A percentile compares a stretch with the other conserved stretches of the same genome.
Evolutionary conservation across 768 basidiomycete genomes (phyloP).

Genomic region (Boletus reticuloceps): DNA sequence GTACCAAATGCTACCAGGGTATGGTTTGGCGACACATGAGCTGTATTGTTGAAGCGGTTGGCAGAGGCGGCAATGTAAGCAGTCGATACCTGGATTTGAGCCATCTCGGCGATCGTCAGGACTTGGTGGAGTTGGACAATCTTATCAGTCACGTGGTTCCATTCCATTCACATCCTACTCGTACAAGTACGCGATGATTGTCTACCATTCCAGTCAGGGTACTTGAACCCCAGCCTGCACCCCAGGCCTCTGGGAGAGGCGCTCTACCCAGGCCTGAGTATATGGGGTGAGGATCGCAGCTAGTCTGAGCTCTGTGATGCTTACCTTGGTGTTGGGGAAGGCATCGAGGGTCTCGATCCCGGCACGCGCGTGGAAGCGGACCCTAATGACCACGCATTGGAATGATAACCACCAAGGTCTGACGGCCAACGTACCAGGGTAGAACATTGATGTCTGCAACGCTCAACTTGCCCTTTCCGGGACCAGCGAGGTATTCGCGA

Average conservation of each 20-base stretch:
- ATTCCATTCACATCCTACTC: background rate
- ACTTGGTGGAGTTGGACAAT: background rate
- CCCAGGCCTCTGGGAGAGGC: constrained; percentile 19
- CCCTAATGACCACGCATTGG: constrained; percentile 40
- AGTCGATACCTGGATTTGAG: constrained; percentile 14
- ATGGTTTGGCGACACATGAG: constrained; percentile 31
- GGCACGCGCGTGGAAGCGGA: constrained; percentile 44
- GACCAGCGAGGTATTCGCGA: constrained; percentile 80
- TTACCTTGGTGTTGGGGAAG: constrained; percentile 62
- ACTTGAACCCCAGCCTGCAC: constrained; percentile 25
- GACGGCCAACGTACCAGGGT: constrained; percentile 48
- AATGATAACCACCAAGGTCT: background rate
- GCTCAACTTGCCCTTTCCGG: constrained; percentile 61
- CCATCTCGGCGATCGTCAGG: constrained; percentile 2
- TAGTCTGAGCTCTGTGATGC: background rate
- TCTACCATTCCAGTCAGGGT: background rate
- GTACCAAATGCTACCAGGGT: constrained; percentile 56
- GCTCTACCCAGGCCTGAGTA: constrained; percentile 31
- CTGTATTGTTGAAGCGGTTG: constrained; percentile 44
- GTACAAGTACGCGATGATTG: background rate
- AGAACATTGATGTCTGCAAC: constrained; percentile 72
- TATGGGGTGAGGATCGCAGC: background rate
- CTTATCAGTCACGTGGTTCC: constrained; percentile 18
- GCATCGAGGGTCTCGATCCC: constrained; percentile 58
- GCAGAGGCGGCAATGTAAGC: constrained; percentile 47